Evolutionary conservation across 164 flowering plant genomes (phyloP).

Genomic region (Cinnamomum chago): DNA sequence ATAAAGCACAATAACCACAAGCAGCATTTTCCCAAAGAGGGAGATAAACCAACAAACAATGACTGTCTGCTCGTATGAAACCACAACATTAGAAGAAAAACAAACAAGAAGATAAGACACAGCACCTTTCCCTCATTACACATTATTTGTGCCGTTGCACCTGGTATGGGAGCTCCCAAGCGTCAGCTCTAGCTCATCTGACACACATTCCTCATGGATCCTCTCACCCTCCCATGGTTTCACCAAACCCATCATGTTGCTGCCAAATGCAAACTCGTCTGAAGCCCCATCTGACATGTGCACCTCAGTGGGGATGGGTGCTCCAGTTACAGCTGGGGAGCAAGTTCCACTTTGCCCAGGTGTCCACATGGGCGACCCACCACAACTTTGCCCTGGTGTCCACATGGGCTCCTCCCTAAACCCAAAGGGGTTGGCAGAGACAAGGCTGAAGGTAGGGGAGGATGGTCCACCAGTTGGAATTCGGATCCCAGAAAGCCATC

Average conservation of each 20-base stretch:
- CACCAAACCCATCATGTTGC: conserved; percentile 52
- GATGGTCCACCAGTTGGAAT: conserved; percentile 28
- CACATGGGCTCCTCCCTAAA: conserved; percentile 25
- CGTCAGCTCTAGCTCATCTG: conserved; percentile 94
- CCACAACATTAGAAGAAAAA: neutral
- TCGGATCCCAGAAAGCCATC: conserved; percentile 46
- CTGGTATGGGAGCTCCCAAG: conserved; percentile 73
- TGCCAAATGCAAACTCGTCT: conserved; percentile 91
- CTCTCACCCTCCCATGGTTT: conserved; percentile 99
- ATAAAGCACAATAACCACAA: neutral
- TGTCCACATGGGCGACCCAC: conserved; percentile 83
- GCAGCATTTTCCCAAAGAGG: neutral
- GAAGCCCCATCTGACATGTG: conserved; percentile 76
- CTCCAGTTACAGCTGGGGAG: conserved; percentile 77
- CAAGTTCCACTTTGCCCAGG: conserved; percentile 97
- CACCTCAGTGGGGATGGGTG: conserved; percentile 63
- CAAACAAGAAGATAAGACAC: neutral
- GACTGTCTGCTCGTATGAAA: neutral
- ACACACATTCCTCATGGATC: conserved; percentile 84
- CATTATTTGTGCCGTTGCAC: conserved; percentile 23
- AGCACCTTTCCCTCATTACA: neutral
- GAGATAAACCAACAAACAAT: neutral
- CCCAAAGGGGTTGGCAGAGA: conserved; percentile 18
- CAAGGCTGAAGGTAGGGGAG: conserved; percentile 24
- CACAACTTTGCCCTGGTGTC: conserved; percentile 87